phyloP scores from a whole-genome alignment of 495 filamentous ascomycete species.

The Trichoderma gamsii region DNA sequence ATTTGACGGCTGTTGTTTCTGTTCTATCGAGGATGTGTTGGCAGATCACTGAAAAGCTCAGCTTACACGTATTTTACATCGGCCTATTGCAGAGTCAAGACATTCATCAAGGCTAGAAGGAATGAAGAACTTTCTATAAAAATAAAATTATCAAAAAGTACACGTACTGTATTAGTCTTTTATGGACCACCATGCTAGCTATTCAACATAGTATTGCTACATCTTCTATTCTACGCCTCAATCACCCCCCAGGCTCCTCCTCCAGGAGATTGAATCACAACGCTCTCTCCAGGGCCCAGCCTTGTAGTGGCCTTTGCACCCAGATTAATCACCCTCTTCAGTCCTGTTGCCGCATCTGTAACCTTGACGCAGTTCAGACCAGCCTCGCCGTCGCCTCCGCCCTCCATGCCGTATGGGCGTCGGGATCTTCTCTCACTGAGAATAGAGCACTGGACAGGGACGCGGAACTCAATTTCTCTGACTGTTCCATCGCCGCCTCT shows the following conservation, averaged over 20 bases:
- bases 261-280: constrained; percentile 67
- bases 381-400: constrained; percentile 70
- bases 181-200: no score
- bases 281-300: constrained; percentile 75
- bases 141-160: no score
- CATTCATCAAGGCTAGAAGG: no score
- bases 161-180: no score
- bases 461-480: constrained; percentile 92
- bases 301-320: constrained; percentile 85
- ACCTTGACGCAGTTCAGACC: constrained; percentile 59
- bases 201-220: no score
- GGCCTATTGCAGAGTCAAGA: no score
- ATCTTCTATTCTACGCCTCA: neutral
- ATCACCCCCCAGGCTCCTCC: constrained; percentile 64
- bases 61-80: no score
- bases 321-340: constrained; percentile 67
- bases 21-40: no score
- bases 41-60: no score
- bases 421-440: constrained; percentile 81
- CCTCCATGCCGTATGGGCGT: constrained; percentile 78
- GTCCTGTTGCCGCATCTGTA: constrained; percentile 19
- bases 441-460: constrained; percentile 81
- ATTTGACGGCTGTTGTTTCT: no score
- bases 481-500: constrained; percentile 84
- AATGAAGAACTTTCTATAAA: no score